Base-by-base conservation (phyloP, 345 rosid genomes). In the Capsella bursapastoris region DNA sequence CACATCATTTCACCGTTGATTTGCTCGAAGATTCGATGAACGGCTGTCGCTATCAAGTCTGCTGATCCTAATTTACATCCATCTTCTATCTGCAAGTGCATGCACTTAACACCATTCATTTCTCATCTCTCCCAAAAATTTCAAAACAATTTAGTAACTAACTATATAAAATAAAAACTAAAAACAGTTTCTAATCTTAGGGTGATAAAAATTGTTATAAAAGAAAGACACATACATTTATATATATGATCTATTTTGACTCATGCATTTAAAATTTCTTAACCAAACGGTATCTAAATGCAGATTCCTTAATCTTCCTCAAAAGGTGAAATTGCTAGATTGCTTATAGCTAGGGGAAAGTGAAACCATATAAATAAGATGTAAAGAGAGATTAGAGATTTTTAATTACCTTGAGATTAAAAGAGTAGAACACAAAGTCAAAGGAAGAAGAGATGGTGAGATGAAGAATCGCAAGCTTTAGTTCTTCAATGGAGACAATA, bases 371-470 rank as follows among this genome's bases (percentile, higher is more conserved):
- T 15, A 56, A 8, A 22, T 25, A 32, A 66, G 44, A 48, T 25
- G 25, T n/a, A 9, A 55, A 8, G 8, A 44, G 15, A 57, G 10
- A 22, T 32, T 32, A 15, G 7, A 38, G 61, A 38, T 38, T 58
- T 9, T 15, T 2, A 41, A 3, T 53, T 83, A 90, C 96, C 96
- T 85, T 90, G 47, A 90, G 91, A 79, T 87, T 88, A 78, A 90
- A 87, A n/a, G 93, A 83, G 86, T 90, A 90, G 72, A 82, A 73
- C 72, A 82, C 82, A 51, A 72, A 80, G 25, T 81, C 61, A 55
- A 70, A 76, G 4, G 85, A 84, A 28, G 91, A 82, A 47, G 88
- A 76, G 59, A 90, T 75, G 78, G 84, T 88, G 37, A 90, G 89
- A 81, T 88, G 91, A 57, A 88, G 70, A 75, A 90, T 80, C 10